Conservation (phyloP, 164 flowering plant species). For the Piper longum region DNA sequence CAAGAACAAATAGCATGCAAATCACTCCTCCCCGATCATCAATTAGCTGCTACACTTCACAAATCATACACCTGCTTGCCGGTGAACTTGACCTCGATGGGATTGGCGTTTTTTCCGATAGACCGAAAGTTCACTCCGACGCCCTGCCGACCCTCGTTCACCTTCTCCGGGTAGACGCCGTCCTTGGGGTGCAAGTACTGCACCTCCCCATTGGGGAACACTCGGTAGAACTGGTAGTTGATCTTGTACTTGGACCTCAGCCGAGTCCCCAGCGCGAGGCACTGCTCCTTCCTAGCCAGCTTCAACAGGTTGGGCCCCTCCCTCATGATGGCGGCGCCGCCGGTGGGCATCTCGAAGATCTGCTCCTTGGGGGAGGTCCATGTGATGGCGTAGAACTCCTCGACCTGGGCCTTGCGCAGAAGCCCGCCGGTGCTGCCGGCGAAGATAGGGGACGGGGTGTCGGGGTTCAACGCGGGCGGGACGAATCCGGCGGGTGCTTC, state of each 20-base stretch:
- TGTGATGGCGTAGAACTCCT: constrained; percentile 80
- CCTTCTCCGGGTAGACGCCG: constrained; percentile 99
- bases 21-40: constrained; percentile 4
- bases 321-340: constrained; percentile 88
- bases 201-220: constrained; percentile 94
- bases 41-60: constrained; percentile 14
- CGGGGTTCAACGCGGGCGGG: constrained; percentile 79
- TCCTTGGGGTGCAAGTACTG: constrained; percentile 96
- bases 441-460: constrained; percentile 78
- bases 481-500: constrained; percentile 64
- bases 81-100: constrained; percentile 93
- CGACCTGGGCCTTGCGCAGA: constrained; percentile 73
- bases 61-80: constrained; percentile 77
- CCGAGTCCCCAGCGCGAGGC: constrained; percentile 88
- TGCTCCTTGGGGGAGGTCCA: constrained; percentile 92
- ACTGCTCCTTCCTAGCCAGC: constrained; percentile 90
- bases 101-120: constrained; percentile 79
- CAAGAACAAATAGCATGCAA: constrained; percentile 4
- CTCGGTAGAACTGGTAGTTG: constrained; percentile 94
- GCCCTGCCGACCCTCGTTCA: constrained; percentile 79
- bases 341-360: constrained; percentile 88
- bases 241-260: constrained; percentile 97
- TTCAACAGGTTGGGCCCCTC: constrained; percentile 79
- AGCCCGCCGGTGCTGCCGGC: constrained; percentile 86
- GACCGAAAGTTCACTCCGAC: constrained; percentile 76